Base-by-base conservation (phyloP, 805 yeast species). In the Hanseniaspora taiwanica region DNA sequence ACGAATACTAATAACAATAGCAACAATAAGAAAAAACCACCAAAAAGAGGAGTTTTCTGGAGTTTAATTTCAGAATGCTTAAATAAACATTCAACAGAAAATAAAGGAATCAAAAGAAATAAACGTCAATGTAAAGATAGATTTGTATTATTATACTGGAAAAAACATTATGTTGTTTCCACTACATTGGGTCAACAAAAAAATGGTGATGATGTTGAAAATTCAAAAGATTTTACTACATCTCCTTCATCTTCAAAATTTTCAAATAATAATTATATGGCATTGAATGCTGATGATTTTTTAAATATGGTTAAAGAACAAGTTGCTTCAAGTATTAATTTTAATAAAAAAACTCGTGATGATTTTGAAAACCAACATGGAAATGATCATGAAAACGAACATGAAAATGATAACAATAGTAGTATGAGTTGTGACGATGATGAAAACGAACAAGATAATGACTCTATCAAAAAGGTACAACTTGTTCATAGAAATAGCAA, bases 51-150 rank as follows among this genome's bases (percentile, higher is more conserved):
- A 10, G 17, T 29, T 16, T 29, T 29, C 14, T 29, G 33, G 33
- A 16, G 9, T 14, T 8, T 29, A n/a, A 18, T 29, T 16, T 29
- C 33, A n/a, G 33, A 29, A 16, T 10, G 8, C 8, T 29, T 29
- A 8, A 29, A 29, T 5, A 29, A 29, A 29, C 14, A 16, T 16
- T 16, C 33, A 7, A 13, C 18, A 29, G 9, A n/a, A 7, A n/a
- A 29, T 10, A 16, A 29, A n/a, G 18, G 17, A n/a, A 29, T 18
- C 17, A 33, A n/a, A n/a, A n/a, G 36, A 20, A 33, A 33, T 18
- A 33, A 33, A 33, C 10, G 36, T 10, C 36, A 33, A 19, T 33
- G 36, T 33, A 33, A 20, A 19, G 36, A 33, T 19, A 33, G 36
- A 33, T 33, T 33, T 33, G 24, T n/a, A n/a, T 33, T 33, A 19